Conservation (phyloP, 2,329 filamentous ascomycete species). For the Pseudocercospora eumusae region DNA sequence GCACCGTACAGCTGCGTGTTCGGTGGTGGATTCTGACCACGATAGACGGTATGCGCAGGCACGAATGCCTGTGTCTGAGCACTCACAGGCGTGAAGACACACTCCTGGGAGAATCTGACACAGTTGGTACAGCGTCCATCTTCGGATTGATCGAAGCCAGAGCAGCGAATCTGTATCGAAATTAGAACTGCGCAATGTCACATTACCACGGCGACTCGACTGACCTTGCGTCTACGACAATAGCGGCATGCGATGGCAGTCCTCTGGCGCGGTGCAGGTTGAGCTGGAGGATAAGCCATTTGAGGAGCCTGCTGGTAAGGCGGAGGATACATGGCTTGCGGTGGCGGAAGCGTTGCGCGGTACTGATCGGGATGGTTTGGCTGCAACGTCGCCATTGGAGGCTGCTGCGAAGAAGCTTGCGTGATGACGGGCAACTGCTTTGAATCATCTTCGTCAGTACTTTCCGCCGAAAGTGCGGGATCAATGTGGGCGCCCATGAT, state of each 20-base stretch:
- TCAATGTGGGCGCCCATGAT: conserved; percentile 37
- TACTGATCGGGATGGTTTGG: conserved; percentile 50
- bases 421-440: conserved; percentile 41
- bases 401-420: conserved; percentile 38
- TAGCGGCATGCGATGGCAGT: conserved; percentile 64
- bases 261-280: conserved; percentile 60
- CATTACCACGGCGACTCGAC: conserved; percentile 11
- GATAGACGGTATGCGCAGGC: conserved; percentile 67
- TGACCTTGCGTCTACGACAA: conserved; percentile 61
- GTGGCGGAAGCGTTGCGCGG: conserved; percentile 46
- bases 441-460: conserved; percentile 32
- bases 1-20: conserved; percentile 53
- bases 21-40: conserved; percentile 47
- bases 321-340: conserved; percentile 48
- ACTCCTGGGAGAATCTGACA: conserved; percentile 72
- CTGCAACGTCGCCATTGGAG: conserved; percentile 50
- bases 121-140: conserved; percentile 74
- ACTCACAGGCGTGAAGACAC: conserved; percentile 74
- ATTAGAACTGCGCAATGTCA: conserved; percentile 15
- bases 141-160: conserved; percentile 70
- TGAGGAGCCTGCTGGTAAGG: conserved; percentile 46
- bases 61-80: conserved; percentile 74
- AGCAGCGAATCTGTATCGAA: conserved; percentile 66
- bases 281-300: conserved; percentile 46
- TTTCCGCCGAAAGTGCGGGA: conserved; percentile 34